Base-by-base conservation (phyloP, 2,329 filamentous ascomycete genomes). In the Amauroascus niger region DNA sequence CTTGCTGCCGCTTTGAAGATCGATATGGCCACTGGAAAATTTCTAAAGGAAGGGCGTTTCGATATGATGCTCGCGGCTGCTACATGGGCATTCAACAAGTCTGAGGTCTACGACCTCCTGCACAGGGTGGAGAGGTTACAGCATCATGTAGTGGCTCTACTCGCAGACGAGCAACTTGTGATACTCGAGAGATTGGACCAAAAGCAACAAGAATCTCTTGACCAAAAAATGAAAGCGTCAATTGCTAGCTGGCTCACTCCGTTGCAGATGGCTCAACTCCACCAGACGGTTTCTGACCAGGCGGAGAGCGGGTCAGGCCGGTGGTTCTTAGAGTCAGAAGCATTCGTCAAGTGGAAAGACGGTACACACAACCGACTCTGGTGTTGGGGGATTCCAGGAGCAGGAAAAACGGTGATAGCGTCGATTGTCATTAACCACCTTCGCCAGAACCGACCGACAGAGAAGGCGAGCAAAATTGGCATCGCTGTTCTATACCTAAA, bases 321-420 rank as follows among this genome's bases (percentile, higher is more conserved):
- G 24, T 64, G 62, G 63, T 45, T 65, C 2, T 41, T 65, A 1
- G 45, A 57, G 7, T 61, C 59, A 1, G 6, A 49, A 5, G 44
- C 59, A 6, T 63, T 60, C 46, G 33, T 37, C 30, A 18, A 37
- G 11, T 55, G 55, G 55, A 33, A 49, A 24, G 18, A 49, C 5
- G n/a, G 5, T 2, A 22, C 11, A 1, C 24, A 55, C n/a, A 14
- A 40, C 14, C 37, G 39, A 16, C 16, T 59, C 20, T 57, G 52
- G 14, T 58, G 56, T 39, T 43, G 44, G 14, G 57, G 57, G 1
- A 49, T 55, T 20, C 57, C 59, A 9, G 59, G 59, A 18, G 50
- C 54, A 3, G 58, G 58, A 6, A 61, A 61, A 39, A 60, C 53
- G 16, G 54, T 59, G 1, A 13, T 58, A 6, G 37, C 54, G 4